phyloP scores from a whole-genome alignment of 2,329 filamentous ascomycete species.

The Ophiostoma novo-ulmi region DNA sequence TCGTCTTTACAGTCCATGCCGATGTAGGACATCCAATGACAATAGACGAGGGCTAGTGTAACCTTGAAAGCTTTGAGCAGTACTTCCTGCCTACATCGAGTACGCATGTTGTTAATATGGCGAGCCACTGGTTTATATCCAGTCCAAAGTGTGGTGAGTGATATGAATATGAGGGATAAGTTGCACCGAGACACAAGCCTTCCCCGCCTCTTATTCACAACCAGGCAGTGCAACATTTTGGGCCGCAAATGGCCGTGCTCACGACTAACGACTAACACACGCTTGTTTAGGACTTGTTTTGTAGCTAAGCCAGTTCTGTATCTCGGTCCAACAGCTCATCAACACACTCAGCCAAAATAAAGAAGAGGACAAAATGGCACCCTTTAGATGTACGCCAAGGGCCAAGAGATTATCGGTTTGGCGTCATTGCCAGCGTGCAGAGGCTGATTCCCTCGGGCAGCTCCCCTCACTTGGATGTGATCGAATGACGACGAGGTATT shows the following conservation, averaged over 20 bases:
- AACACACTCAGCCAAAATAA: not conserved
- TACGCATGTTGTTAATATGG: not conserved
- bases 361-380: not conserved
- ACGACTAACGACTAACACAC: not conserved
- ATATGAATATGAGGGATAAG: not conserved
- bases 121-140: not conserved
- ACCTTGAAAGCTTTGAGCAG: not conserved
- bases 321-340: not conserved
- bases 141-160: not conserved
- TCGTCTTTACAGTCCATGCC: not conserved
- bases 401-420: not conserved
- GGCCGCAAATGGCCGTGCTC: constrained; percentile 21
- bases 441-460: not conserved
- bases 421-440: not conserved
- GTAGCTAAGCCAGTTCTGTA: not conserved
- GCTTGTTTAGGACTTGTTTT: not conserved
- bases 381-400: not conserved
- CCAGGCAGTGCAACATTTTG: constrained; percentile 20
- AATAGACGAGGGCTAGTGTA: not conserved
- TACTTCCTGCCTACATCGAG: not conserved
- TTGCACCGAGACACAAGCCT: not conserved
- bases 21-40: constrained; percentile 1
- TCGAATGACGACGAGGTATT: not conserved
- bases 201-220: constrained; percentile 18
- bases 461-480: not conserved